Conservation (phyloP, 2,329 filamentous ascomycete species). For the Phialophora chinensis region DNA sequence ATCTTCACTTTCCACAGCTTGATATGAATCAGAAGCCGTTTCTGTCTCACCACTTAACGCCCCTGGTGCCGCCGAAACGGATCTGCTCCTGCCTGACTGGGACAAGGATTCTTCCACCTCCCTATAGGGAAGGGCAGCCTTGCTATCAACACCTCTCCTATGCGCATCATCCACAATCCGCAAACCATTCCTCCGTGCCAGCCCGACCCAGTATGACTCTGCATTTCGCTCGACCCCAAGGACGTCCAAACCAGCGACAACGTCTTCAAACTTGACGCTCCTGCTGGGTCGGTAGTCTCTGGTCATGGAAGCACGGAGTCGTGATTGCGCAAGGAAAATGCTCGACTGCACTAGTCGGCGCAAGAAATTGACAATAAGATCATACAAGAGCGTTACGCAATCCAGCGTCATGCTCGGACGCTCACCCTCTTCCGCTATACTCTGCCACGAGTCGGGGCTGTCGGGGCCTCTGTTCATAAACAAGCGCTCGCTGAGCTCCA, state of each 20-base stretch:
- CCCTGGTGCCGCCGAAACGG: slow-evolving; percentile 15
- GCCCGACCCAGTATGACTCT: slow-evolving; percentile 58
- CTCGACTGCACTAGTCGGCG: slow-evolving; percentile 72
- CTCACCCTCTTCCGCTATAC: slow-evolving; percentile 58
- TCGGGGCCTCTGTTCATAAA: slow-evolving; percentile 73
- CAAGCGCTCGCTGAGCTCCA: slow-evolving; percentile 67
- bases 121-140: slow-evolving; percentile 24
- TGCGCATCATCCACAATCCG: slow-evolving; percentile 47
- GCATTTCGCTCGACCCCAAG: slow-evolving; percentile 55
- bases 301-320: slow-evolving; percentile 61
- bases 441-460: slow-evolving; percentile 71
- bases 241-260: slow-evolving; percentile 60
- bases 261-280: slow-evolving; percentile 56
- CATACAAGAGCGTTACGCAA: slow-evolving; percentile 76
- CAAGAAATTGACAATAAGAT: slow-evolving; percentile 70
- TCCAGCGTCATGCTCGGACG: slow-evolving; percentile 75
- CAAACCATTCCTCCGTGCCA: slow-evolving; percentile 60
- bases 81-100: slow-evolving; percentile 19
- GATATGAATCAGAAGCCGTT: background rate
- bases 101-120: slow-evolving; percentile 40
- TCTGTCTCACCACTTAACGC: background rate
- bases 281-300: slow-evolving; percentile 43
- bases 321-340: slow-evolving; percentile 72
- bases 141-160: slow-evolving; percentile 29
- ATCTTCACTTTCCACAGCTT: background rate